Conservation (phyloP, 192 early-diverging fungal genomes). For the Helicostylum pulchrum region DNA sequence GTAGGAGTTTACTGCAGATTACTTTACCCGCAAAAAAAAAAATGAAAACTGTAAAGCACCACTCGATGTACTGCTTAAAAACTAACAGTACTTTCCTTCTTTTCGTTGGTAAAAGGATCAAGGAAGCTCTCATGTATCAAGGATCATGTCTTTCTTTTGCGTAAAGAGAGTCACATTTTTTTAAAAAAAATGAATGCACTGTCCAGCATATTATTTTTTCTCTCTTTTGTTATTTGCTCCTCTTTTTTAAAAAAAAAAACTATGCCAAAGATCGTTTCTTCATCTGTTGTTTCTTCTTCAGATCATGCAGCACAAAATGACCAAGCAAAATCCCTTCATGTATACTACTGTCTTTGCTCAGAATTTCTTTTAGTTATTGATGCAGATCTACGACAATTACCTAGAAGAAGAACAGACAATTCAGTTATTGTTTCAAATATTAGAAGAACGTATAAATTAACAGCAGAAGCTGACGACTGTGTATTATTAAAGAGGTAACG, state of each 20-base stretch:
- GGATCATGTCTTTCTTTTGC: too few species aligned
- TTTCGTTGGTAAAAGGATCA: too few species aligned
- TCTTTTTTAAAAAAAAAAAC: not conserved
- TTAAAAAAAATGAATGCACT: too few species aligned
- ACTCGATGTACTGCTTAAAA: too few species aligned
- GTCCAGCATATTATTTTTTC: too few species aligned
- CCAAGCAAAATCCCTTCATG: constrained; percentile 41
- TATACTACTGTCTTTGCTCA: constrained; percentile 59
- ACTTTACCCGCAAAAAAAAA: too few species aligned
- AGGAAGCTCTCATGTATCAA: too few species aligned
- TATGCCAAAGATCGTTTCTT: constrained; percentile 62
- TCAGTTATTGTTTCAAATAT: constrained; percentile 48
- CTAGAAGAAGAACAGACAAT: constrained; percentile 47
- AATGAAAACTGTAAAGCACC: too few species aligned
- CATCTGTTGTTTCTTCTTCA: constrained; percentile 55
- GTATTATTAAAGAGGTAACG: constrained; percentile 41
- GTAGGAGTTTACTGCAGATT: too few species aligned
- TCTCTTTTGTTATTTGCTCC: too few species aligned
- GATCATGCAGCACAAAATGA: constrained; percentile 40
- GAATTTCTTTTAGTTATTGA: constrained; percentile 63
- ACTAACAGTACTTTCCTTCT: too few species aligned
- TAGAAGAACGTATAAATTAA: constrained; percentile 52
- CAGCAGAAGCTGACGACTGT: constrained; percentile 37
- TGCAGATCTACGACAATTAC: constrained; percentile 44
- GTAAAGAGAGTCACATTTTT: too few species aligned